A percentile compares a stretch with the other conserved stretches of the same genome.
phyloP scores from a whole-genome alignment of 495 filamentous ascomycete genomes.

The Copromyces sp. region DNA sequence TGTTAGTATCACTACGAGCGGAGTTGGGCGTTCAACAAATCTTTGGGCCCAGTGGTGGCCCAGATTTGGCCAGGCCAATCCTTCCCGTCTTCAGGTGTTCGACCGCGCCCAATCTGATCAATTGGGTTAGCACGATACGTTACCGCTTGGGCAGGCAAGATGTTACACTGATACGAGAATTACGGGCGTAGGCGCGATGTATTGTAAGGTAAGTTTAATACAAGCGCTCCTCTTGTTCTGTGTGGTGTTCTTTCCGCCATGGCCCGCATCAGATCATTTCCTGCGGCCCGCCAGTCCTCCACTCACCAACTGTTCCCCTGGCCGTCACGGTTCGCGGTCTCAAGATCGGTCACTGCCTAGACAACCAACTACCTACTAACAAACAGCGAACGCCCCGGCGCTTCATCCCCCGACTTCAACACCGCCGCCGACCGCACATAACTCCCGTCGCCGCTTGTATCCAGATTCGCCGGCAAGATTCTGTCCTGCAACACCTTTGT shows the following conservation, averaged over 20 bases:
- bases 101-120: not conserved
- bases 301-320: not conserved
- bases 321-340: not conserved
- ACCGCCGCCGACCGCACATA: not conserved
- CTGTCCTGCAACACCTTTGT: not conserved
- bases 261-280: not conserved
- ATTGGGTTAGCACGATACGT: not conserved
- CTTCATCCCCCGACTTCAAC: not conserved
- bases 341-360: not conserved
- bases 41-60: not conserved
- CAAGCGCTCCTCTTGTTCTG: not conserved
- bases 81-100: not conserved
- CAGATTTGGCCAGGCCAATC: not conserved
- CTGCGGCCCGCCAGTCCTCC: not conserved
- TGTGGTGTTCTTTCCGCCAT: not conserved
- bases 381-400: not conserved
- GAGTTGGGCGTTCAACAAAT: not conserved
- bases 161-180: not conserved
- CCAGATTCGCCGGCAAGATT: not conserved
- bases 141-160: not conserved
- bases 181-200: not conserved
- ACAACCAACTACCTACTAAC: not conserved
- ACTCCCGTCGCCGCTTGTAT: not conserved
- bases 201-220: not conserved
- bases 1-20: not conserved